Evolutionary conservation across 129 eudicot genomes (phyloP), one percentile per base, ranked within the genome.

Genomic region (Flaveria trinervia): DNA sequence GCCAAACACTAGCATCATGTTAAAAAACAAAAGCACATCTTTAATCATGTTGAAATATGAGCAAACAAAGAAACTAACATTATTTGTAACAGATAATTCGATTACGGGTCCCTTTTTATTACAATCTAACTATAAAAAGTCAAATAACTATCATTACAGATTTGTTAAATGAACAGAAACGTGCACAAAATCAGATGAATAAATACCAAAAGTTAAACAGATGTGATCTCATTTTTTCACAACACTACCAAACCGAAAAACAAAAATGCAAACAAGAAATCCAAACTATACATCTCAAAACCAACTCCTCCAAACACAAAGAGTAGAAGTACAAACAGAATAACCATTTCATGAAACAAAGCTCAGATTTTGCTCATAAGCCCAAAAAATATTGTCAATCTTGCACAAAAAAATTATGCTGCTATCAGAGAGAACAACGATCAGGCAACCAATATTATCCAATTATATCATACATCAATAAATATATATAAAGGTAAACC

Each of bases 351-450:
- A 36, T 36, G 0, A 57, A 57, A 5, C 49, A 3, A 66, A 52
- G 25, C 56, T 39, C 28, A 80, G 7, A 73, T 7, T 11, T 6
- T 12, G 68, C 45, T 11, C 33, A 71, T 28, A 44, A 51, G 25
- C 68, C 0, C 22, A 65, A 39, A 16, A 48, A 78, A 9, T 20
- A 30, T 30, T 13, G 49, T 8, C 60, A 18, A 60, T 2, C 52
- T 45, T 59, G 54, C 65, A 54, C 20, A 78, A 15, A 30, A 30
- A 59, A 60, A 46, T 70, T 22, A 60, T 17, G 6, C 45, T 28
- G 20, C 7, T 49, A 71, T 22, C 49, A 8, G 10, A 78, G 9
- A 15, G 46, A 72, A 16, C 30, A 54, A 52, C 68, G 51, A 79
- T 23, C 17, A 72, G 30, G 12, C 23, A 69, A 64, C 33, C 25